These are phyloP conservation scores for Kazachstania psychrophila DNA, from an alignment of 805 yeast genomes.

Conservation along the genomic window DNA sequence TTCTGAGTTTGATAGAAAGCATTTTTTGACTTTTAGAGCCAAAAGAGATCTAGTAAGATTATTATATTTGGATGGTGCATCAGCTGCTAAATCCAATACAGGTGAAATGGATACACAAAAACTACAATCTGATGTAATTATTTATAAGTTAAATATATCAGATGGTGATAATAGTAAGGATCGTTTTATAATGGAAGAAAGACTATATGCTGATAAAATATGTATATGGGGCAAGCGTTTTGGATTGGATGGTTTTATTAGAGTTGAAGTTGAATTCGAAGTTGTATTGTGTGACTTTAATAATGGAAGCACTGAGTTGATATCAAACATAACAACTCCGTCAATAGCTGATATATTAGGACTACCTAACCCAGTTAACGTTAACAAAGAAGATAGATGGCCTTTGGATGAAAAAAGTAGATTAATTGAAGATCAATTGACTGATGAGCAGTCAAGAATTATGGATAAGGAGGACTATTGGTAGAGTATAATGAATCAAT, in stretches of 20 bases:
- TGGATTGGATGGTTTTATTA: slow-evolving; percentile 49
- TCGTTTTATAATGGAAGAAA: slow-evolving; percentile 30
- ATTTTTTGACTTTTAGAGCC: slow-evolving; percentile 37
- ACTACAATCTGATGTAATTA: slow-evolving; percentile 31
- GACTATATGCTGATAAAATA: slow-evolving; percentile 39
- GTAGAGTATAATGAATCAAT: slow-evolving; percentile 13
- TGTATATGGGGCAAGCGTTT: slow-evolving; percentile 46
- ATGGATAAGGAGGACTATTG: slow-evolving; percentile 20
- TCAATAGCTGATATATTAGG: slow-evolving; percentile 32
- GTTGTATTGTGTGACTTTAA: slow-evolving; percentile 50
- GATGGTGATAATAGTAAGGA: slow-evolving; percentile 9
- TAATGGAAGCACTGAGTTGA: slow-evolving; percentile 37
- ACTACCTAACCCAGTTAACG: slow-evolving; percentile 30
- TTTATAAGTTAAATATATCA: slow-evolving; percentile 7
- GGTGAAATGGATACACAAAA: slow-evolving; percentile 58
- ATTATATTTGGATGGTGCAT: slow-evolving; percentile 54
- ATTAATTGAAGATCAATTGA: slow-evolving; percentile 14
- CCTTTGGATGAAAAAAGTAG: slow-evolving; percentile 21
- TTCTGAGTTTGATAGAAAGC: neutral
- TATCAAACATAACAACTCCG: slow-evolving; percentile 37
- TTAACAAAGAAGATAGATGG: slow-evolving; percentile 24
- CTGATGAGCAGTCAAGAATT: slow-evolving; percentile 16
- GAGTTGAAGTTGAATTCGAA: slow-evolving; percentile 56
- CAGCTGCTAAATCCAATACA: slow-evolving; percentile 48
- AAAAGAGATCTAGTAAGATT: slow-evolving; percentile 40